These are phyloP conservation scores for Solanum gandarillasii DNA, from an alignment of 257 asterid species.

Conservation along the genomic window DNA sequence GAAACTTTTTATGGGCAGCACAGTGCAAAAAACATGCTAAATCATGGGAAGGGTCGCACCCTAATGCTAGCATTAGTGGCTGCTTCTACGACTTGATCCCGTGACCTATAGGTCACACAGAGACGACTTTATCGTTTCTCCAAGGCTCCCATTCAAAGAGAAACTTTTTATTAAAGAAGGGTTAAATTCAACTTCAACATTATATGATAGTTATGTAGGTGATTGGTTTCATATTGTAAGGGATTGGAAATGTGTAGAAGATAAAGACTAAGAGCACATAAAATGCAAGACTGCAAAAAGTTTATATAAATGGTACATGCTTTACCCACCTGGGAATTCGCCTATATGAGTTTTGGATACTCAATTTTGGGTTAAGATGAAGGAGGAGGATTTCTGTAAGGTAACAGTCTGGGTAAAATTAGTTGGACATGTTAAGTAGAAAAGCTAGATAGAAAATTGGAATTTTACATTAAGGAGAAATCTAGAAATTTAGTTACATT, in stretches of 20 bases:
- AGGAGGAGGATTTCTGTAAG: not conserved
- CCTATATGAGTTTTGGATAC: not conserved
- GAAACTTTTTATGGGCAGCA: not conserved
- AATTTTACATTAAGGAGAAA: not conserved
- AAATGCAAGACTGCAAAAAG: not conserved
- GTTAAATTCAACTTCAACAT: not conserved
- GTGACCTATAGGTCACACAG: not conserved
- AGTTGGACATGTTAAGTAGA: not conserved
- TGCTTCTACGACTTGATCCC: not conserved
- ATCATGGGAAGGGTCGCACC: not conserved
- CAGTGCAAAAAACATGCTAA: not conserved
- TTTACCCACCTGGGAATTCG: not conserved
- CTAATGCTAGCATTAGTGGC: not conserved
- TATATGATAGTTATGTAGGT: not conserved
- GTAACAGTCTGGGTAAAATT: not conserved
- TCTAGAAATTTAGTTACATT: not conserved
- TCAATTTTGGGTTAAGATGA: not conserved
- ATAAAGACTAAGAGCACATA: not conserved
- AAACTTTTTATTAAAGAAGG: not conserved
- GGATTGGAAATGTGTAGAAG: not conserved
- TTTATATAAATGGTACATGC: not conserved
- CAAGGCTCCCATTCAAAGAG: not conserved
- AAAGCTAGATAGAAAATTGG: not conserved
- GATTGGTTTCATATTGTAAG: not conserved
- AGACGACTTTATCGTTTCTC: not conserved